Conservation (phyloP, 129 eudicot species). For the Tagetes patula region DNA sequence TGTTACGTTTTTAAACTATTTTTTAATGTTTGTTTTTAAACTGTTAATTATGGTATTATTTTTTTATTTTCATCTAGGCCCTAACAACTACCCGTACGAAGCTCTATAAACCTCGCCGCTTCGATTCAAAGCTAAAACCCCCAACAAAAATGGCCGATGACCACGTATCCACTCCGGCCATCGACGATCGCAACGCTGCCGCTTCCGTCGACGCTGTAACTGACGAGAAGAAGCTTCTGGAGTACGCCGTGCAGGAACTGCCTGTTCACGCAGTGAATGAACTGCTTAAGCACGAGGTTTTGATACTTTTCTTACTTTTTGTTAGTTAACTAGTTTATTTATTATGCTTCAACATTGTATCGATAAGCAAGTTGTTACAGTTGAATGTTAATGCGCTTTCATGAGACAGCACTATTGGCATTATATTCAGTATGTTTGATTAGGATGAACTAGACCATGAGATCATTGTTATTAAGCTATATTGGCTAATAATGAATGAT, state of each 20-base stretch:
- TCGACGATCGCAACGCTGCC: constrained; percentile 21
- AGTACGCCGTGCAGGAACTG: constrained; percentile 46
- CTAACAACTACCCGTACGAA: background rate
- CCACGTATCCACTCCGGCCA: constrained; percentile 14
- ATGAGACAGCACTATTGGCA: background rate
- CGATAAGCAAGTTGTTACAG: too few species aligned
- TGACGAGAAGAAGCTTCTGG: constrained; percentile 43
- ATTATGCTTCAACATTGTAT: too few species aligned
- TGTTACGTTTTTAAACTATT: too few species aligned
- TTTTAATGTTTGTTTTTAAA: too few species aligned
- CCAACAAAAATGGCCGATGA: constrained; percentile 27
- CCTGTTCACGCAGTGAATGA: constrained; percentile 56
- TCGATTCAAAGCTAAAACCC: constrained; percentile 4
- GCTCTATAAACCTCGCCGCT: constrained; percentile 24
- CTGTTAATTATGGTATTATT: too few species aligned
- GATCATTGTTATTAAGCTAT: background rate
- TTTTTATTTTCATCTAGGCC: too few species aligned
- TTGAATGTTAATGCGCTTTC: background rate
- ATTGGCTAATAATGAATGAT: background rate
- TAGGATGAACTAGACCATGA: background rate
- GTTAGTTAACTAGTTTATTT: background rate
- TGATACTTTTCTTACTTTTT: background rate
- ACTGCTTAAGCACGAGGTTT: constrained; percentile 52
- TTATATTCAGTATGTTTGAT: background rate
- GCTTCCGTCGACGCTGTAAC: constrained; percentile 16